Percentiles rank a stretch among this genome's conserved stretches.
Evolutionary conservation across 768 basidiomycete genomes (phyloP).

Genomic region (Filobasidium wieringae): DNA sequence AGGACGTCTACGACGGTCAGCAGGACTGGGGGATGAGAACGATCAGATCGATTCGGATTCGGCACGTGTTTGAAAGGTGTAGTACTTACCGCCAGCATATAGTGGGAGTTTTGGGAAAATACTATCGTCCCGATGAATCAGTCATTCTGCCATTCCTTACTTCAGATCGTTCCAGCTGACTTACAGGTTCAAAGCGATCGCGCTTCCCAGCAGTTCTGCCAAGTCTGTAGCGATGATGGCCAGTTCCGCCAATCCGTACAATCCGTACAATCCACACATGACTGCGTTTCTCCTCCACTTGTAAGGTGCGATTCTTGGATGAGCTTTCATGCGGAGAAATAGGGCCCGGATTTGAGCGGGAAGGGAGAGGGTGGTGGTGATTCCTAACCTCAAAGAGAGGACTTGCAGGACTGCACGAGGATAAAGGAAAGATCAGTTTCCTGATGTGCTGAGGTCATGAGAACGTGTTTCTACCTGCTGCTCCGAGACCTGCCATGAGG

Average conservation of each 20-base stretch:
- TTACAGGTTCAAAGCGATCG: conserved; percentile 61
- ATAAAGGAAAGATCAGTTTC: neutral
- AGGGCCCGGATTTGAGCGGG: conserved; percentile 26
- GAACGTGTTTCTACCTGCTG: conserved; percentile 42
- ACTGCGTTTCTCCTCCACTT: conserved; percentile 6
- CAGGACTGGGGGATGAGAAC: conserved; percentile 20
- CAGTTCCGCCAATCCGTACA: conserved; percentile 46
- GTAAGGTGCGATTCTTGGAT: conserved; percentile 9
- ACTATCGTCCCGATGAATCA: conserved; percentile 15
- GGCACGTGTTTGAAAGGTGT: neutral
- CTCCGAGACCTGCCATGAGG: conserved; percentile 67
- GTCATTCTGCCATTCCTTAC: neutral
- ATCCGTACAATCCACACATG: conserved; percentile 15
- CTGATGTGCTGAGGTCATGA: neutral
- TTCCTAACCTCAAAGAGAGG: conserved; percentile 64
- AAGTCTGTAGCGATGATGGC: conserved; percentile 69
- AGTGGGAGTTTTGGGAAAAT: conserved; percentile 38
- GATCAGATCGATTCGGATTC: neutral
- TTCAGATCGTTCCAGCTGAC: neutral
- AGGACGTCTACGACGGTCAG: conserved; percentile 38
- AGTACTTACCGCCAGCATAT: conserved; percentile 26
- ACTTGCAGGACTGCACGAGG: conserved; percentile 54
- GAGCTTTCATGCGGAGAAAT: conserved; percentile 27
- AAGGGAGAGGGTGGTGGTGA: conserved; percentile 31
- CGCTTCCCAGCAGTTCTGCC: conserved; percentile 68